phyloP scores from a whole-genome alignment of 2,329 filamentous ascomycete genomes.

The Fusarium sp. region DNA sequence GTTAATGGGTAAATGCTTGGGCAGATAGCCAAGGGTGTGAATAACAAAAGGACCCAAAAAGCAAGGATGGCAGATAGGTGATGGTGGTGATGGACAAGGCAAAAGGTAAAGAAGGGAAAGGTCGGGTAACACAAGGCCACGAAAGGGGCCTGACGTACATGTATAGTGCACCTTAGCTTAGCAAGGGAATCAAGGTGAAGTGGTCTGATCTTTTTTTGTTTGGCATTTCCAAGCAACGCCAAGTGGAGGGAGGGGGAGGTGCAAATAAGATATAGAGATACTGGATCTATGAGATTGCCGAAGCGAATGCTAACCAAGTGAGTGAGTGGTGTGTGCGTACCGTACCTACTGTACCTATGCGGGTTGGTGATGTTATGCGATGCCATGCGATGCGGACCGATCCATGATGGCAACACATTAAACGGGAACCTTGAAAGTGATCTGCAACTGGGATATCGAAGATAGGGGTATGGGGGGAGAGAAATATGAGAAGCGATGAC shows the following conservation, averaged over 20 bases:
- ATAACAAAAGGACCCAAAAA: slow-evolving; percentile 32
- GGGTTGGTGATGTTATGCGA: slow-evolving; percentile 7
- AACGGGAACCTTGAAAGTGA: slow-evolving; percentile 6
- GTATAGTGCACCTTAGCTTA: slow-evolving; percentile 30
- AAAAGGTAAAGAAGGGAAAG: slow-evolving; percentile 37
- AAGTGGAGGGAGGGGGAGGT: slow-evolving; percentile 29
- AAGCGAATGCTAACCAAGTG: not conserved
- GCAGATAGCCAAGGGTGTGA: slow-evolving; percentile 36
- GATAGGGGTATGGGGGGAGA: not conserved
- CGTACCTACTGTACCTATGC: not conserved
- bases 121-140: slow-evolving; percentile 43
- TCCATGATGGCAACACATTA: slow-evolving; percentile 15
- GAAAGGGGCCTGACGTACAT: slow-evolving; percentile 32
- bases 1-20: slow-evolving; percentile 13
- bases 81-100: slow-evolving; percentile 35
- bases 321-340: slow-evolving; percentile 28
- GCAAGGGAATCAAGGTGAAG: slow-evolving; percentile 11
- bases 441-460: slow-evolving; percentile 30
- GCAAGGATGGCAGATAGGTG: slow-evolving; percentile 30
- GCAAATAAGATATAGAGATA: slow-evolving; percentile 1
- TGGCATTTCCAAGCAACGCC: slow-evolving; percentile 26
- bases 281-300: slow-evolving; percentile 30
- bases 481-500: slow-evolving; percentile 22
- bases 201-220: slow-evolving; percentile 33
- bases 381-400: slow-evolving; percentile 5